phyloP scores from a whole-genome alignment of 2,329 filamentous ascomycete species.

The Exutisphaerella laricina region DNA sequence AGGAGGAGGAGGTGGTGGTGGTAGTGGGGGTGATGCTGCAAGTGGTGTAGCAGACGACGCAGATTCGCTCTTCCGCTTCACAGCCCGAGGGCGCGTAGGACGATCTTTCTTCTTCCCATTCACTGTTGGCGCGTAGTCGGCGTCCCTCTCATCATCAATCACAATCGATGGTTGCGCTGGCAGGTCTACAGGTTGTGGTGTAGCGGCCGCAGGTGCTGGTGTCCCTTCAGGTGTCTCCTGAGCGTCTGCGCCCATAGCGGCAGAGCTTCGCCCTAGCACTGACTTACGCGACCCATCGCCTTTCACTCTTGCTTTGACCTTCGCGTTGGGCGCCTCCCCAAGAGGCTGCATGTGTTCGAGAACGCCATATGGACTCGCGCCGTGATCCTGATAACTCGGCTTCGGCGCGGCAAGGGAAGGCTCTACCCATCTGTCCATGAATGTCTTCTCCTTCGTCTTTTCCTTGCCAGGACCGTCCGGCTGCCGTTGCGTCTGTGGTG shows the following conservation, averaged over 20 bases:
- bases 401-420: constrained; percentile 48
- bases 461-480: constrained; percentile 37
- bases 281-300: constrained; percentile 40
- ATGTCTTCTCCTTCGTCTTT: constrained; percentile 33
- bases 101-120: constrained; percentile 32
- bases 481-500: constrained; percentile 7
- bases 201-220: constrained; percentile 19
- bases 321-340: constrained; percentile 62
- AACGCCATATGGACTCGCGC: constrained; percentile 65
- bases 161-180: constrained; percentile 29
- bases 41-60: constrained; percentile 19
- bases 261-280: constrained; percentile 39
- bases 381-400: constrained; percentile 72
- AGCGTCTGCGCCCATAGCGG: constrained; percentile 37
- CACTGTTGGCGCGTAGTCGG: constrained; percentile 39
- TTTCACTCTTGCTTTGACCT: constrained; percentile 53
- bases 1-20: constrained; percentile 10
- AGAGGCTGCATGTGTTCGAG: constrained; percentile 79
- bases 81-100: constrained; percentile 18
- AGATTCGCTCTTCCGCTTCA: constrained; percentile 23
- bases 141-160: constrained; percentile 43
- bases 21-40: constrained; percentile 6
- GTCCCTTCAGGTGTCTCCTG: constrained; percentile 43
- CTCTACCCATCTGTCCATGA: constrained; percentile 45
- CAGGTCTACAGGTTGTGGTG: constrained; percentile 37